Evolutionary conservation across 78 protist genomes (phyloP), one percentile per base, ranked within the genome.

Genomic region (Pigoraptor vietnamica): DNA sequence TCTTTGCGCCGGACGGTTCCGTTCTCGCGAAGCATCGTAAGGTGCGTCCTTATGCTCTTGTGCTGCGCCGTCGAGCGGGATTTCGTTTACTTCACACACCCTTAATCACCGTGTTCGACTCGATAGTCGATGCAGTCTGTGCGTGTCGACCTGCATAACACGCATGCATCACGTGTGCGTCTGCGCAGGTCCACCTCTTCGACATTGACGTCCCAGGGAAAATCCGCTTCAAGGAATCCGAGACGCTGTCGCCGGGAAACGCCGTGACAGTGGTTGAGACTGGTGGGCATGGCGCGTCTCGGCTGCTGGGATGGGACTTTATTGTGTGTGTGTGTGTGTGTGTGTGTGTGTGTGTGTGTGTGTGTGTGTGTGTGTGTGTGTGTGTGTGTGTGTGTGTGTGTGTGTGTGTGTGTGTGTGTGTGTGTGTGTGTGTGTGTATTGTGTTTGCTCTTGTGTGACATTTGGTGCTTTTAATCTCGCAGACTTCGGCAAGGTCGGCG

Each of bases 181-280:
- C 87, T n/a, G 0, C 0, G 33, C 32, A 93, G 95, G 90, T 98
- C 40, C 99, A 98, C 84, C 95, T 98, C 55, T 98, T 98, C 86
- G 97, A 97, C 87, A 97, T 98, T 79, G 96, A 97, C 81, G 95
- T 98, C 23, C 99, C 98, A 19, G 98, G 97, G 37, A 82, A 91
- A 40, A 96, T 98, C 39, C 29, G 82, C 82, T 88, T 88, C 82
- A 0, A 88, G 36, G 96, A 97, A 89, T 90, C 95, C 1, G 98
- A 98, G 9, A 93, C 96, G 32, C 94, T 98, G 0, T 24, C 98
- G 0, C 93, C 96, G 0, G 99, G 99, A 23, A 36, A 92, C 24
- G 39, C 36, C 0, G 81, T 89, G 23, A 95, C 98, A 1, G 87
- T 92, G 1, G 55, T 98, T 39, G 96, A 95, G 39, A 93, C 95